These are phyloP conservation scores for Cucumis hystrix DNA, from an alignment of 306 rosid species.

Conservation along the genomic window DNA sequence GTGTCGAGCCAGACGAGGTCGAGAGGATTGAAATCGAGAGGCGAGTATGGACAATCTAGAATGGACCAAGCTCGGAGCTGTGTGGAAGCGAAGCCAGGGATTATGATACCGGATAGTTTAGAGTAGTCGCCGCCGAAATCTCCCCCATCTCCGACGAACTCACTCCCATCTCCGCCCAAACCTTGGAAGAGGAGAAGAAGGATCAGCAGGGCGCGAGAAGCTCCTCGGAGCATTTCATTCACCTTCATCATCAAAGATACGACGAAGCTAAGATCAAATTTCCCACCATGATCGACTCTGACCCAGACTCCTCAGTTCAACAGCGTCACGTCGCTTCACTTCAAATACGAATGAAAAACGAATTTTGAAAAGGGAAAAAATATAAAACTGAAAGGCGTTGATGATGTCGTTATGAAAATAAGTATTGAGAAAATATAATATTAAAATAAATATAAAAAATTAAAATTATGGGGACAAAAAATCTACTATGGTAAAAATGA, in stretches of 20 bases:
- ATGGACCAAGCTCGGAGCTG: conserved; percentile 99
- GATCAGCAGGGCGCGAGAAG: background rate
- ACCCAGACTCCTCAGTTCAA: background rate
- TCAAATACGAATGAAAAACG: background rate
- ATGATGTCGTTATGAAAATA: background rate
- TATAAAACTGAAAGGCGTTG: too few relatives aligned
- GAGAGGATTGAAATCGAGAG: conserved; percentile 98
- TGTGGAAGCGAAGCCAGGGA: conserved; percentile 95
- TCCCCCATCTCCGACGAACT: conserved; percentile 31
- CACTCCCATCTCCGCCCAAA: conserved; percentile 11
- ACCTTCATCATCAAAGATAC: background rate
- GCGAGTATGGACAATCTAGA: conserved; percentile 91
- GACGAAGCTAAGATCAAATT: background rate
- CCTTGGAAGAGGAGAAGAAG: background rate
- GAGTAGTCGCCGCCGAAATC: conserved; percentile 59
- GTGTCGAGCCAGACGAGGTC: conserved; percentile 99
- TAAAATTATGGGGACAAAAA: too few relatives aligned
- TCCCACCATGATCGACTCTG: background rate
- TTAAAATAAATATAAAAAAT: too few relatives aligned
- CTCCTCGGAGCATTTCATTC: background rate
- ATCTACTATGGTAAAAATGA: too few relatives aligned
- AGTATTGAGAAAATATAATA: too few relatives aligned
- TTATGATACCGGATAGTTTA: conserved; percentile 82
- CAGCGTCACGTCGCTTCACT: background rate
- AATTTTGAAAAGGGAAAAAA: too few relatives aligned